Base-by-base conservation (phyloP, 2,329 filamentous ascomycete genomes). In the Macrophomina phaseolina region DNA sequence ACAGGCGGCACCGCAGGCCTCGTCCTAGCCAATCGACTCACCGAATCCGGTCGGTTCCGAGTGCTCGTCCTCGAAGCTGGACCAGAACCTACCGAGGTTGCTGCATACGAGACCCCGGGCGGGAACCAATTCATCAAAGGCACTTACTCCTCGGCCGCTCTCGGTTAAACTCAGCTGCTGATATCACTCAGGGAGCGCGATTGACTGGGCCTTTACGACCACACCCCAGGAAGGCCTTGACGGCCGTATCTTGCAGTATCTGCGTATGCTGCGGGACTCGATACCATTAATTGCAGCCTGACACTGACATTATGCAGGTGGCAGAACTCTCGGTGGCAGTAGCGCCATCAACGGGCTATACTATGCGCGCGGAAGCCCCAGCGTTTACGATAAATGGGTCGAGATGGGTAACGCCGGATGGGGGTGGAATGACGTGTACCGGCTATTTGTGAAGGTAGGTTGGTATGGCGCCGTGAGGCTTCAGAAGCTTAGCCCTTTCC, bases 201-300 rank as follows among this genome's bases (percentile, higher is more conserved):
- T 77, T 30, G 75, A 77, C 52, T 78, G 74, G 74, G 71, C 68
- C 1, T 71, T 76, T 40, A 48, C 69, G 2, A 77, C 74, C 4
- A 68, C 68, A 14, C 78, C 67, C 49, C 68, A 69, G 49, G 70
- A 69, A 53, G 68, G 71, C 38, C 48, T 75, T 30, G 70, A 70
- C 23, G 70, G 69, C 36, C 70, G 74, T 16, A 72, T 69, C 1
- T 58, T 75, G 0, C 70, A 71, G 28, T 75, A 74, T 63, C 68
- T 72, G 9, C 73, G 69, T 51, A 30, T 11, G 48, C 30, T 23
- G 4, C 6, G 2, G 23, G 23, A 12, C 4, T 32, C 18, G 30
- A 9, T 8, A 51, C 9, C n/a, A 51, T 5, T 23, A 30, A 30
- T 1, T 9, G 9, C 48, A 8, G 6, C 11, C 23, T 12, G 18